Conservation (phyloP, 2,329 filamentous ascomycete genomes). For the Venturia nashicola region DNA sequence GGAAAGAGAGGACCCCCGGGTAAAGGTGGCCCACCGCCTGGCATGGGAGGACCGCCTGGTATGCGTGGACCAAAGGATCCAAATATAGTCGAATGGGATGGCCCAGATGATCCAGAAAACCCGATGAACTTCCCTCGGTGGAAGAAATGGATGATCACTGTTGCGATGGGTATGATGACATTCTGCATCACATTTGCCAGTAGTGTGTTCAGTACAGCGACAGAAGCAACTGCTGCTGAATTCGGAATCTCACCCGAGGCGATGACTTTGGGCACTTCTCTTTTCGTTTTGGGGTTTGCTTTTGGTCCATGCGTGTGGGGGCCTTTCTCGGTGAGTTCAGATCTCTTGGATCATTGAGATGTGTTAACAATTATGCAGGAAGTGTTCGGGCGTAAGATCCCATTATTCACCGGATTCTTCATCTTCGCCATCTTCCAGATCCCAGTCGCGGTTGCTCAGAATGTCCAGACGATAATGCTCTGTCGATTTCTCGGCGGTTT, state of each 20-base stretch:
- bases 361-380: background rate
- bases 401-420: conserved; percentile 35
- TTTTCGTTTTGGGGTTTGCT: conserved; percentile 42
- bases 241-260: conserved; percentile 34
- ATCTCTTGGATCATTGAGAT: background rate
- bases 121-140: conserved; percentile 45
- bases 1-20: background rate
- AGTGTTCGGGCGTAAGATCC: conserved; percentile 8
- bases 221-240: conserved; percentile 24
- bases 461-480: conserved; percentile 41
- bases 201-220: conserved; percentile 34
- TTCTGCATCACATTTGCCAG: conserved; percentile 37
- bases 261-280: conserved; percentile 35
- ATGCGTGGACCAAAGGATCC: conserved; percentile 22
- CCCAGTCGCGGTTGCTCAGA: conserved; percentile 40
- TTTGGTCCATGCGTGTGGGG: conserved; percentile 34
- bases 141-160: conserved; percentile 32
- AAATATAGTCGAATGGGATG: conserved; percentile 48
- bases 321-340: background rate
- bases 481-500: conserved; percentile 42
- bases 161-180: conserved; percentile 29
- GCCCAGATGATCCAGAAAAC: conserved; percentile 43
- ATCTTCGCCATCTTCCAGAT: conserved; percentile 43
- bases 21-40: background rate
- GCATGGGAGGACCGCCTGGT: background rate